A percentile compares a stretch with the other conserved stretches of the same genome.
Conservation (phyloP, 1,284 basidiomycete species). For the Thelephora terrestris region DNA sequence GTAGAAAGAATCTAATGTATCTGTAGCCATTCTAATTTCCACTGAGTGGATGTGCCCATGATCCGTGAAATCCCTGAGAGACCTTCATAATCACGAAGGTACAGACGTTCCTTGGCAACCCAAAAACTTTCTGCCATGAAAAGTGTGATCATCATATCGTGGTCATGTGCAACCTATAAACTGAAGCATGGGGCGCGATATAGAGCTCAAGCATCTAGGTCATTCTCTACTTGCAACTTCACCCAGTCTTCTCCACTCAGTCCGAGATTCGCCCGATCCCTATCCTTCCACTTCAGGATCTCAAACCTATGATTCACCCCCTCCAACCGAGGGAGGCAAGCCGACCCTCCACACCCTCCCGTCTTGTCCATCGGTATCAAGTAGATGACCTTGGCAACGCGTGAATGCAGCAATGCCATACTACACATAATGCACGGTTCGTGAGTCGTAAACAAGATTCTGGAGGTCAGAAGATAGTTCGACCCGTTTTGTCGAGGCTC, state of each 20-base stretch:
- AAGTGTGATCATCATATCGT: too few species aligned
- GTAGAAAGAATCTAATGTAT: too few species aligned
- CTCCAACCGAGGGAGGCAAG: constrained; percentile 64
- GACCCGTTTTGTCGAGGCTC: constrained; percentile 41
- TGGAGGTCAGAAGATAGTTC: constrained; percentile 79
- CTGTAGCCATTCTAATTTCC: too few species aligned
- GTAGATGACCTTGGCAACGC: constrained; percentile 79
- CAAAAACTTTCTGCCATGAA: too few species aligned
- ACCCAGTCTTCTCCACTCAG: neutral
- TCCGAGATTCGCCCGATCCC: constrained; percentile 6
- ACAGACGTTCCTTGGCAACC: too few species aligned
- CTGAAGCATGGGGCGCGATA: too few species aligned
- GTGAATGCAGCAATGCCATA: constrained; percentile 88
- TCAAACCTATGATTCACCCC: constrained; percentile 79
- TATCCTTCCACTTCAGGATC: constrained; percentile 48
- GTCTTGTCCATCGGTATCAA: constrained; percentile 60
- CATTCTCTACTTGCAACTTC: neutral
- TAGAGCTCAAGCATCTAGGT: too few species aligned
- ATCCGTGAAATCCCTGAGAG: too few species aligned
- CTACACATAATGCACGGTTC: constrained; percentile 95
- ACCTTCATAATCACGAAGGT: too few species aligned
- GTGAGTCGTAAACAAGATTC: constrained; percentile 80
- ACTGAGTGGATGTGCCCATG: too few species aligned
- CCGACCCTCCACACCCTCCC: constrained; percentile 64
- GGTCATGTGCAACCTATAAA: too few species aligned